A percentile compares a stretch with the other conserved stretches of the same genome.
Evolutionary conservation across 2,329 filamentous ascomycete species (phyloP).

Genomic region (Arthrobotrys megalospora): DNA sequence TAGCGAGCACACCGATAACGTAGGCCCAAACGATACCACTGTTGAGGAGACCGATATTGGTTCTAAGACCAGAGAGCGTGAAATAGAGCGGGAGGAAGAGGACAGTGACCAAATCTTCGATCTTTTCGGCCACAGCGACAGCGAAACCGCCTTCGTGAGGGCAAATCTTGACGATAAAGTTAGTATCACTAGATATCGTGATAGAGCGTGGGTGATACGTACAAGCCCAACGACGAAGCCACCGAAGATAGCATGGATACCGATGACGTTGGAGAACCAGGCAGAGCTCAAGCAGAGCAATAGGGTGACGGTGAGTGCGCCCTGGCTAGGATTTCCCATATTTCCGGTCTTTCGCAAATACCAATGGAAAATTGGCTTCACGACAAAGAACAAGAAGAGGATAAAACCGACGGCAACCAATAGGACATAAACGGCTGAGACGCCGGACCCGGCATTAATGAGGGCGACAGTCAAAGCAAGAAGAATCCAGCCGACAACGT

Average conservation of each 20-base stretch:
- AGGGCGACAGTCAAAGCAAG: slow-evolving; percentile 93
- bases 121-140: slow-evolving; percentile 91
- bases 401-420: slow-evolving; percentile 82
- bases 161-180: slow-evolving; percentile 73
- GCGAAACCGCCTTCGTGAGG: slow-evolving; percentile 91
- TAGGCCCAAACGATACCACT: slow-evolving; percentile 90
- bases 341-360: slow-evolving; percentile 80
- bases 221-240: slow-evolving; percentile 85
- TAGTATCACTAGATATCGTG: slow-evolving; percentile 1
- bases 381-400: slow-evolving; percentile 79
- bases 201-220: slow-evolving; percentile 1
- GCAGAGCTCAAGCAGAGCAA: slow-evolving; percentile 83
- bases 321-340: slow-evolving; percentile 82
- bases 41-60: slow-evolving; percentile 86
- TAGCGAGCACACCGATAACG: slow-evolving; percentile 83
- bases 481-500: slow-evolving; percentile 91
- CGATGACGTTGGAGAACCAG: slow-evolving; percentile 92
- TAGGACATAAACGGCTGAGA: slow-evolving; percentile 88
- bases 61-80: slow-evolving; percentile 89
- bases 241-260: slow-evolving; percentile 94
- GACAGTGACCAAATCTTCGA: slow-evolving; percentile 89
- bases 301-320: slow-evolving; percentile 85
- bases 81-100: slow-evolving; percentile 94
- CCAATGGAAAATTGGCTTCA: slow-evolving; percentile 83
- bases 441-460: slow-evolving; percentile 86